Evolutionary conservation across 2,329 filamentous ascomycete genomes (phyloP).

Genomic region (Setomelanomma holmii): DNA sequence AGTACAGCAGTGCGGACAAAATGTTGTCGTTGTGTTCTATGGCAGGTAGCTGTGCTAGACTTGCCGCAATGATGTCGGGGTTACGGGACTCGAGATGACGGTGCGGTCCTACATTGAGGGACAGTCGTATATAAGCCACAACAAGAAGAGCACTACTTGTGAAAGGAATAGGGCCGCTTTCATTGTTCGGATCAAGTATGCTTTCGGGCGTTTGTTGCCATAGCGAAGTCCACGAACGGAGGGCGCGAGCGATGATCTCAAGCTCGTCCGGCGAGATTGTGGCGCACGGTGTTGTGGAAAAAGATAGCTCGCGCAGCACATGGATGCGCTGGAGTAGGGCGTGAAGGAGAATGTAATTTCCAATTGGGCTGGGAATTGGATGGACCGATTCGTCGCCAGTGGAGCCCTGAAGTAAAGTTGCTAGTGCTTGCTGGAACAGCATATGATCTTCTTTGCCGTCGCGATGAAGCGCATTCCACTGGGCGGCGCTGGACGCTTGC

Average conservation of each 20-base stretch:
- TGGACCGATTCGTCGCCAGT: slow-evolving; percentile 23
- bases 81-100: slow-evolving; percentile 55
- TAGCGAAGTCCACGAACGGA: slow-evolving; percentile 44
- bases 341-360: slow-evolving; percentile 41
- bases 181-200: slow-evolving; percentile 45
- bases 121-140: slow-evolving; percentile 57
- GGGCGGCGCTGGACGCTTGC: slow-evolving; percentile 34
- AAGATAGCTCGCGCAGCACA: slow-evolving; percentile 35
- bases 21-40: slow-evolving; percentile 59
- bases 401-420: slow-evolving; percentile 30
- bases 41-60: slow-evolving; percentile 46
- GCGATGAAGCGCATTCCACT: slow-evolving; percentile 32
- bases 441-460: slow-evolving; percentile 35
- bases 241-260: slow-evolving; percentile 32
- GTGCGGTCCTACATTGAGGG: slow-evolving; percentile 55
- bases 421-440: slow-evolving; percentile 36
- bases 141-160: slow-evolving; percentile 57
- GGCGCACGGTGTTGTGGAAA: slow-evolving; percentile 24
- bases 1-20: slow-evolving; percentile 60
- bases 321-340: slow-evolving; percentile 39
- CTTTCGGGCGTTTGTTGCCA: slow-evolving; percentile 47
- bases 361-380: slow-evolving; percentile 39
- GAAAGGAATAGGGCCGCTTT: slow-evolving; percentile 46
- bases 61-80: slow-evolving; percentile 49
- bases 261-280: slow-evolving; percentile 29